Conservation (phyloP, 805 yeast genomes). For the Trichomonascus vanleenenianus region DNA sequence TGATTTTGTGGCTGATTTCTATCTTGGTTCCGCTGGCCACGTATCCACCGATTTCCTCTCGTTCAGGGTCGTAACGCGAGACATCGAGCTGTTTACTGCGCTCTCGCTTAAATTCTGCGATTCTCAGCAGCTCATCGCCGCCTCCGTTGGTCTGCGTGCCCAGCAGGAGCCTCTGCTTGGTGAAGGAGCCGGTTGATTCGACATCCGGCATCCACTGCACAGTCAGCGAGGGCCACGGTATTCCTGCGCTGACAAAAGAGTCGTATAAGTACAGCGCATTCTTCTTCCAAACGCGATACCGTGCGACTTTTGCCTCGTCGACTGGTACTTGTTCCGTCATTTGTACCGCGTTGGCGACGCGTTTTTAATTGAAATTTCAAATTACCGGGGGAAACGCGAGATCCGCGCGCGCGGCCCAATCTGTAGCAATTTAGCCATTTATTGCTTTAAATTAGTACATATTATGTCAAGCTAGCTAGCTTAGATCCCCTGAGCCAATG, state of each 20-base stretch:
- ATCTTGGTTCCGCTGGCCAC: slow-evolving; percentile 25
- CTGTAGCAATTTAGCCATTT: too few relatives aligned
- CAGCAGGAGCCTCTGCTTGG: slow-evolving; percentile 37
- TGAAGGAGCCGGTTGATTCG: slow-evolving; percentile 4
- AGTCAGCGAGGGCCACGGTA: slow-evolving; percentile 59
- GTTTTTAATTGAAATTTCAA: too few relatives aligned
- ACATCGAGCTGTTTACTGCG: slow-evolving; percentile 20
- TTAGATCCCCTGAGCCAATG: too few relatives aligned
- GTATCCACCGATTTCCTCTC: slow-evolving; percentile 29
- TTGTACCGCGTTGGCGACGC: too few relatives aligned
- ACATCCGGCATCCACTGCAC: slow-evolving; percentile 59
- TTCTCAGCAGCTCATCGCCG: slow-evolving; percentile 40
- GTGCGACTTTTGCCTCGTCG: too few relatives aligned
- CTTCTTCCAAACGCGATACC: slow-evolving; percentile 25
- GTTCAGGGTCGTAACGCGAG: slow-evolving; percentile 32
- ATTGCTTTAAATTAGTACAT: too few relatives aligned
- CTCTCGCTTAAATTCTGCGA: slow-evolving; percentile 29
- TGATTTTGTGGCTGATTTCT: slow-evolving; percentile 48
- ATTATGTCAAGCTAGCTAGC: too few relatives aligned
- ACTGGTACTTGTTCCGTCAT: too few relatives aligned
- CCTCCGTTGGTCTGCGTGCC: slow-evolving; percentile 62
- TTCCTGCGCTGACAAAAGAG: slow-evolving; percentile 41
- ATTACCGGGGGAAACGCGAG: too few relatives aligned
- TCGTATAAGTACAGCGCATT: slow-evolving; percentile 51
- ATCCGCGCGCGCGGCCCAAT: too few relatives aligned